A percentile compares a stretch with the other conserved stretches of the same genome.
Evolutionary conservation across 768 basidiomycete species (phyloP).

Genomic region (Suillus cothurnatus): DNA sequence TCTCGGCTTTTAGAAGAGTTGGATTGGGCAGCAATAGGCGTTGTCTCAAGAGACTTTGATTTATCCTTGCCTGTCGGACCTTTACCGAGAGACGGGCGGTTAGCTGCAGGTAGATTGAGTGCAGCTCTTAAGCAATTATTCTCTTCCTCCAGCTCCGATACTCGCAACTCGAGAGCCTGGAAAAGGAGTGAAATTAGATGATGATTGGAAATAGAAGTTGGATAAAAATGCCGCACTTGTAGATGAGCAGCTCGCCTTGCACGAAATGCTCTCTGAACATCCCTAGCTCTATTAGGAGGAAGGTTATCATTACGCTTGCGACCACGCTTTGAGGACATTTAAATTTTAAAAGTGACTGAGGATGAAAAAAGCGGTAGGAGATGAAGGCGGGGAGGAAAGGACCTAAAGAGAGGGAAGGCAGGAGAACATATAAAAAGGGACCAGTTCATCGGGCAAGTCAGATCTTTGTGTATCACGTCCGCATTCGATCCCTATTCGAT

Average conservation of each 20-base stretch:
- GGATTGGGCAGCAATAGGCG: constrained; percentile 32
- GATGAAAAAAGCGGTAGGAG: constrained; percentile 21
- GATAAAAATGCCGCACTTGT: constrained; percentile 50
- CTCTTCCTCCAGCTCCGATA: constrained; percentile 83
- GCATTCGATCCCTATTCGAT: constrained; percentile 38
- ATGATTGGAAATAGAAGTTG: constrained; percentile 43
- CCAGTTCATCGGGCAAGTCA: constrained; percentile 32
- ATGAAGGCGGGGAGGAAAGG: constrained; percentile 35
- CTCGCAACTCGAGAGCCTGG: constrained; percentile 81
- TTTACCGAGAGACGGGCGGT: constrained; percentile 72
- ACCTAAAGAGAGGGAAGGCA: constrained; percentile 36
- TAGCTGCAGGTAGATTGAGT: constrained; percentile 73
- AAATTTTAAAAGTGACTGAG: constrained; percentile 14
- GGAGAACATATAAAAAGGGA: constrained; percentile 42
- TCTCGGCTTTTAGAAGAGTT: constrained; percentile 55
- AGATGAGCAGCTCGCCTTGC: constrained; percentile 88
- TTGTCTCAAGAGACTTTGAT: constrained; percentile 52
- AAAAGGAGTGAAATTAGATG: constrained; percentile 32
- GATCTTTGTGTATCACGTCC: constrained; percentile 39
- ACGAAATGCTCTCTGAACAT: constrained; percentile 88
- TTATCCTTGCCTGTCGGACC: constrained; percentile 89
- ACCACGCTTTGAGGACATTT: constrained; percentile 86
- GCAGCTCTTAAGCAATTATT: constrained; percentile 72
- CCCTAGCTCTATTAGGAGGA: constrained; percentile 72
- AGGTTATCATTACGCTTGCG: constrained; percentile 73